These are phyloP conservation scores for Malassezia sp. DNA, from an alignment of 1,284 basidiomycete species.

Conservation along the genomic window DNA sequence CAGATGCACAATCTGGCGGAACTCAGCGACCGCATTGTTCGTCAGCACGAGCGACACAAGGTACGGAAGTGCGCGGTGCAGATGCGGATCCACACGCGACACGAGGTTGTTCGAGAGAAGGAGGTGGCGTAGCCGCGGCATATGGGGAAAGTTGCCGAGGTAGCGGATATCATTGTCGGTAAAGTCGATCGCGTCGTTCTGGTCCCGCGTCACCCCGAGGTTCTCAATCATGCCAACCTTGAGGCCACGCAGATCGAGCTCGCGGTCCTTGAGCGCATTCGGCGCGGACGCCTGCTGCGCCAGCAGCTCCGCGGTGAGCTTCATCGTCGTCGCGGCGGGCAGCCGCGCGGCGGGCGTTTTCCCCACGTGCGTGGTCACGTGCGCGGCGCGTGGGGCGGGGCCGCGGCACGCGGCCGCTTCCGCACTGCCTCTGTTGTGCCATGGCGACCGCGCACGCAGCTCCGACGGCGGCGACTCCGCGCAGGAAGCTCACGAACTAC, in stretches of 20 bases:
- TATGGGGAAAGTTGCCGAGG: slow-evolving; percentile 72
- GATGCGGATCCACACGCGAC: slow-evolving; percentile 64
- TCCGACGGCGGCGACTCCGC: slow-evolving; percentile 11
- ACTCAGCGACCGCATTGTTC: slow-evolving; percentile 53
- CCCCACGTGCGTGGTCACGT: slow-evolving; percentile 14
- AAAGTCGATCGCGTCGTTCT: slow-evolving; percentile 84
- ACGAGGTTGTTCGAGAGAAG: slow-evolving; percentile 79
- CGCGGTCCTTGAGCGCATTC: slow-evolving; percentile 83
- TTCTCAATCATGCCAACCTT: slow-evolving; percentile 99
- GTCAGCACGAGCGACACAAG: slow-evolving; percentile 57
- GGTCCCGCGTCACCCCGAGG: slow-evolving; percentile 93
- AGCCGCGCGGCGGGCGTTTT: background rate
- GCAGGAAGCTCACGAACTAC: slow-evolving; percentile 42
- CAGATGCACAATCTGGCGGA: slow-evolving; percentile 75
- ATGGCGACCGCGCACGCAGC: slow-evolving; percentile 6
- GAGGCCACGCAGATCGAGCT: slow-evolving; percentile 57
- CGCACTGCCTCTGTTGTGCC: background rate
- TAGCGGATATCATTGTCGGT: slow-evolving; percentile 87
- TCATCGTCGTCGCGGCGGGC: slow-evolving; percentile 52
- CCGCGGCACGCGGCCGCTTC: background rate
- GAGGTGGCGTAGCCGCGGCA: slow-evolving; percentile 66
- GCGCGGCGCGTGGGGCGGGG: background rate
- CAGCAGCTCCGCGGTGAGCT: slow-evolving; percentile 83
- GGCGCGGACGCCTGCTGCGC: slow-evolving; percentile 64
- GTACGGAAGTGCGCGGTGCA: slow-evolving; percentile 71